Conservation (phyloP, 768 basidiomycete genomes). For the Dioszegia hungarica region DNA sequence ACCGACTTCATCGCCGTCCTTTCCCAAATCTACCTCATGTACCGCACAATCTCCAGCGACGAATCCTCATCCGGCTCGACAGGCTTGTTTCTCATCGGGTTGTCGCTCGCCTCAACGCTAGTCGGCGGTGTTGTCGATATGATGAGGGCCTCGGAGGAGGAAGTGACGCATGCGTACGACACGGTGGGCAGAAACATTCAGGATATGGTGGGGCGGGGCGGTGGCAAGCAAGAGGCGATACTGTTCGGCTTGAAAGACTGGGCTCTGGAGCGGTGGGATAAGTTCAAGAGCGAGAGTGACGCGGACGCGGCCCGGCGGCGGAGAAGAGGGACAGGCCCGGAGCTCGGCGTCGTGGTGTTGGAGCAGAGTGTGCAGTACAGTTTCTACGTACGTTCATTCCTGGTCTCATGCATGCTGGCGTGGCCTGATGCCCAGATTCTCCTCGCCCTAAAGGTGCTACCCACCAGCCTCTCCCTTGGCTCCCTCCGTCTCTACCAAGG, state of each 20-base stretch:
- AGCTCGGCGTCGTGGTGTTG: conserved; percentile 10
- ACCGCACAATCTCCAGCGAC: neutral
- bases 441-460: conserved; percentile 65
- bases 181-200: conserved; percentile 57
- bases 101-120: conserved; percentile 15
- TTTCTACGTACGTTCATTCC: conserved; percentile 32
- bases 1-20: conserved; percentile 7
- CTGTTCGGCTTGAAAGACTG: conserved; percentile 79
- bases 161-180: neutral
- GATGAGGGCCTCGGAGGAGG: neutral
- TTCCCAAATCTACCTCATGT: conserved; percentile 7
- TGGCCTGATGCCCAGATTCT: conserved; percentile 58
- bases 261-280: conserved; percentile 74
- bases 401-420: neutral
- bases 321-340: neutral
- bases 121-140: conserved; percentile 1
- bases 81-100: conserved; percentile 8
- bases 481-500: conserved; percentile 75
- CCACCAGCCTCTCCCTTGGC: conserved; percentile 69
- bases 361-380: conserved; percentile 18
- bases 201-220: conserved; percentile 68
- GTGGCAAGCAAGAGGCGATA: conserved; percentile 69
- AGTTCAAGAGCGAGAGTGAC: conserved; percentile 56
- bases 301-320: neutral
- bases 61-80: neutral